Evolutionary conservation across 257 asterid species (phyloP), one percentile per base, ranked within the genome.

Genomic region (Plantago ovata): DNA sequence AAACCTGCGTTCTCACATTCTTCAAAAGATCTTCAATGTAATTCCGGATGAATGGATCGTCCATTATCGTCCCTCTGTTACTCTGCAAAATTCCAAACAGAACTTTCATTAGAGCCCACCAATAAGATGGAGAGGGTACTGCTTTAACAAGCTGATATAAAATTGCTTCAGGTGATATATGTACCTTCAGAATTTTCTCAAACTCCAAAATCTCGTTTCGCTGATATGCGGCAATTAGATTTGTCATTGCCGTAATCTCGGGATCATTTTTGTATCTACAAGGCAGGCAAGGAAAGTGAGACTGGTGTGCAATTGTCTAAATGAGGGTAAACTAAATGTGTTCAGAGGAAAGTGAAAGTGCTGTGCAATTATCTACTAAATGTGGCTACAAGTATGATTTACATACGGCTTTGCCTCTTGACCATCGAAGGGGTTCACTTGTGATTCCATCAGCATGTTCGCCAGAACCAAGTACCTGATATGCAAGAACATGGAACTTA

Each of bases 341-440:
- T n/a, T n/a, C n/a, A n/a, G n/a, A 40, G 56, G 58, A 55, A 14
- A 49, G 46, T 61, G 53, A 61, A 38, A 49, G 38, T 21, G 63
- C 40, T 55, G 1, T n/a, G 38, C 33, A 56, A 9, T 50, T 58
- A 39, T 15, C 45, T 12, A 20, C 36, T 38, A 22, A 13, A 72
- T 65, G 50, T 53, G n/a, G 60, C 62, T 19, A 63, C 43, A 60
- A 21, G 38, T 72, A 41, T 49, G 47, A 53, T 38, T 16, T 47
- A 68, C 97, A 67, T 80, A 93, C 98, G 97, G 98, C 71, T 93
- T 93, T 57, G 98, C 98, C 72, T 93, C 98, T 74, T 89, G 98
- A 64, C 97, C 98, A 64, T 93, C 98, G 64, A 93, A 93, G 9
- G 98, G 98, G 62, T 89, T 93, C 73, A 93, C 98, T 76, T 84